Base-by-base conservation (phyloP, 495 filamentous ascomycete genomes). In the Neurospora terricola region DNA sequence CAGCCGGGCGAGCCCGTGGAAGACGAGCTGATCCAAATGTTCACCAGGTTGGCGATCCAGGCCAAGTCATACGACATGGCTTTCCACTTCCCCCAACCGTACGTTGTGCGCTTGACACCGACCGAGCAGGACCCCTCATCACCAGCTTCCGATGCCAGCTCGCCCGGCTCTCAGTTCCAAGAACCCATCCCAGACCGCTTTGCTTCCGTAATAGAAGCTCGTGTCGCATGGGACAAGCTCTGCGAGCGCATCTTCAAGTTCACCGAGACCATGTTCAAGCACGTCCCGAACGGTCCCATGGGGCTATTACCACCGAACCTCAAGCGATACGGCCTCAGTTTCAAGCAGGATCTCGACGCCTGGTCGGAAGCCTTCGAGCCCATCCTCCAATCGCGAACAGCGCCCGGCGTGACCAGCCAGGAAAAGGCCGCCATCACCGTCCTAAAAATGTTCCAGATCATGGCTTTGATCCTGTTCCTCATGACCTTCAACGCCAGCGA, bases 1-100 rank as follows among this genome's bases (percentile, higher is more conserved):
- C 76, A 79, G 21, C 80, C 82, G 8, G 80, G 81, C 43, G 86
- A 87, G 73, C 82, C 83, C 2, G 85, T 87, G 7, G 87, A 88
- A 74, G 85, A 87, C 71, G 87, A 88, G 74, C 83, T 88, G 68
- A 82, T 87, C 34, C 85, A 87, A 23, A 88, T 88, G 82, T 88
- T 88, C 72, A 87, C 86, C 14, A 81, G 87, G 14, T 81, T 88
- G 9, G 87, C 85, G 14, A 88, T 88, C 62, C 87, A 88, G 75
- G 87, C 87, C 39, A 88, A 88, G 72, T 87, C 86, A 30, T 88
- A 88, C 78, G 87, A 88, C 76, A 86, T 88, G 84, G 87, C 87
- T 66, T 88, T 88, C 79, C 87, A 88, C 73, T 88, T 88, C 71
- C 86, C 86, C n/a, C 81, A 86, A 18, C 86, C 86, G 18, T 86